Base-by-base conservation (phyloP, 306 rosid genomes). In the Cucumis cinereus region DNA sequence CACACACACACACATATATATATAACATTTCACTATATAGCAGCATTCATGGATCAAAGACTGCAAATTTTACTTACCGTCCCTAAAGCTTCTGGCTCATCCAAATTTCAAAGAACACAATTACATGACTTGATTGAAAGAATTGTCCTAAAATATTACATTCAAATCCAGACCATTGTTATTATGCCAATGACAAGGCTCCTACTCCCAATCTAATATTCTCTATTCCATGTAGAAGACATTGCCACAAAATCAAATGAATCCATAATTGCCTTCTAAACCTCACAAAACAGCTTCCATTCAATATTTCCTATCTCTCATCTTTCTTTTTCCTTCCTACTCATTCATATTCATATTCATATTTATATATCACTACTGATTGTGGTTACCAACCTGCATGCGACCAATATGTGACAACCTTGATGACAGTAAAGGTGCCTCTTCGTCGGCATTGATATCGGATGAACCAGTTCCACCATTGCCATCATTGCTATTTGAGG, bases 391-490 rank as follows among this genome's bases (percentile, higher is more conserved):
- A 38, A 82, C 28, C 76, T 84, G 92, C 36, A 84, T 61, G 6
- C 93, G 91, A 67, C 98, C 99, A 22, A 90, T 58, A 76, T 89
- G 90, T 58, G 97, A 89, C 82, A 90, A 72, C 81, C 99, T 88
- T 50, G 96, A 89, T 1, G 92, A 81, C 75, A 91, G 85, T n/a
- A 89, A 78, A 14, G 97, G 96, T 2, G 90, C 87, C 83, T 91
- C 97, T 88, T 72, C 96, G 36, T 91, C 93, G 10, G 84, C 77
- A 45, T 78, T 77, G 70, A 73, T 56, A 45, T 89, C 90, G 0
- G 84, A 77, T 24, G 83, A 74, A 20, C 77, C 41, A 28, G 81
- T 68, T 59, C 79, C 84, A 24, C 81, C 84, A 64, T 63, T 70
- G 77, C 77, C 82, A 60, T 77, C 17, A 19, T 23, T 49, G 56